phyloP scores from a whole-genome alignment of 2,329 filamentous ascomycete species.

The Diaporthe humulicola region DNA sequence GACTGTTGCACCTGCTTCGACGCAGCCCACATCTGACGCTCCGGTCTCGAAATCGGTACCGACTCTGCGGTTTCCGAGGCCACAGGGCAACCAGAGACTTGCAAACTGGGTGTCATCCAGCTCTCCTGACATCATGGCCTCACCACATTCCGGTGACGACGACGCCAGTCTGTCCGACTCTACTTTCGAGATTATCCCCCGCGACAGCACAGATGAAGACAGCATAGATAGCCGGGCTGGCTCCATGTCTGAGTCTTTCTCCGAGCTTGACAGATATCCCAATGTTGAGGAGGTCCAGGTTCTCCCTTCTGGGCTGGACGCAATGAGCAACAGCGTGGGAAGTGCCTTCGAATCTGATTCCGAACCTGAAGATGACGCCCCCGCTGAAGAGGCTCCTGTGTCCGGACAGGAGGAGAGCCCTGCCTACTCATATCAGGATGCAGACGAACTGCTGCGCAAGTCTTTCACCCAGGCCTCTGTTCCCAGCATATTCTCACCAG shows the following conservation, averaged over 20 bases:
- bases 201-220: constrained; percentile 63
- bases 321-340: constrained; percentile 44
- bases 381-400: background rate
- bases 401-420: background rate
- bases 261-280: constrained; percentile 44
- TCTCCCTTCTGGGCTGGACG: constrained; percentile 61
- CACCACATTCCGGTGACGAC: constrained; percentile 57
- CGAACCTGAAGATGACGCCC: constrained; percentile 45
- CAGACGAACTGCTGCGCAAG: constrained; percentile 61
- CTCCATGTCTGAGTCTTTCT: constrained; percentile 38
- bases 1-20: constrained; percentile 39
- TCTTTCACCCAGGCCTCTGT: constrained; percentile 52
- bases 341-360: constrained; percentile 46
- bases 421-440: constrained; percentile 46
- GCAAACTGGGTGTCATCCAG: constrained; percentile 72
- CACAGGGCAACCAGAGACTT: constrained; percentile 67
- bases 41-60: constrained; percentile 51
- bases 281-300: constrained; percentile 66
- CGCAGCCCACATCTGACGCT: constrained; percentile 44
- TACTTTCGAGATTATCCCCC: constrained; percentile 66
- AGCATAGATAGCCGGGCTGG: constrained; percentile 60
- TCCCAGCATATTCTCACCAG: constrained; percentile 41
- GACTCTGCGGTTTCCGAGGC: constrained; percentile 68
- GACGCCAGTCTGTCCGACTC: constrained; percentile 68
- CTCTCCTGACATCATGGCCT: constrained; percentile 68